Base-by-base conservation (phyloP, 1,139 yeast species). In the Candida labiduridarum region DNA sequence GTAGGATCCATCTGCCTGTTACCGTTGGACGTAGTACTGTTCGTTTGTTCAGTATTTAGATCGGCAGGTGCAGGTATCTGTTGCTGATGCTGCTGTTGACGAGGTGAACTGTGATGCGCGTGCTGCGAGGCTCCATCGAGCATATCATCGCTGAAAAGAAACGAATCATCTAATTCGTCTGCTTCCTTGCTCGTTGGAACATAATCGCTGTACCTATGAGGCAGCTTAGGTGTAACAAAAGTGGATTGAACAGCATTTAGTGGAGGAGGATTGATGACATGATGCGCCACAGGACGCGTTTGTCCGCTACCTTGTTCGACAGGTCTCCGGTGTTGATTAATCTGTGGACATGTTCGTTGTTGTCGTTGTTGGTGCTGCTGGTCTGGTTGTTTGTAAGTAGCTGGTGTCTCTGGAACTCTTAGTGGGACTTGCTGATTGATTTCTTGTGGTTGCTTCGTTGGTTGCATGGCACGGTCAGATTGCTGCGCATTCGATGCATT, bases 131-230 rank as follows among this genome's bases (percentile, higher is more conserved):
- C 57, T 5, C 58, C 60, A 38, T 62, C 69, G 39, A 66, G 68
- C 43, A 73, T 54, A 51, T 85, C 91, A 60, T 86, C 92, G 59
- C 89, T 84, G 58, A 85, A 84, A 50, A 79, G 69, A 55, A 85
- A 79, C 2, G 89, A 84, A 56, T 84, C 91, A 49, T 85, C 90
- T 53, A 83, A 72, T 50, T 79, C 76, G 19, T 59, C 61, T 5
- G 44, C 50, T 33, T 53, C 57, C 25, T 48, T 46, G 55, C 58
- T 31, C 29, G 48, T 48, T 38, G 77, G 79, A 18, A 71, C 68
- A 16, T 59, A 60, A 35, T 58, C 57, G 19, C 52, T 43, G 16
- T 52, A 46, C 42, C 47, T 53, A 12, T 51, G 38, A n/a, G 55
- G 53, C 55, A 50, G 52, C 47, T 45, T 47, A 3, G 53, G 60